Evolutionary conservation across 2,329 filamentous ascomycete genomes (phyloP), one percentile per base, ranked within the genome.

Genomic region (Cytospora mali): DNA sequence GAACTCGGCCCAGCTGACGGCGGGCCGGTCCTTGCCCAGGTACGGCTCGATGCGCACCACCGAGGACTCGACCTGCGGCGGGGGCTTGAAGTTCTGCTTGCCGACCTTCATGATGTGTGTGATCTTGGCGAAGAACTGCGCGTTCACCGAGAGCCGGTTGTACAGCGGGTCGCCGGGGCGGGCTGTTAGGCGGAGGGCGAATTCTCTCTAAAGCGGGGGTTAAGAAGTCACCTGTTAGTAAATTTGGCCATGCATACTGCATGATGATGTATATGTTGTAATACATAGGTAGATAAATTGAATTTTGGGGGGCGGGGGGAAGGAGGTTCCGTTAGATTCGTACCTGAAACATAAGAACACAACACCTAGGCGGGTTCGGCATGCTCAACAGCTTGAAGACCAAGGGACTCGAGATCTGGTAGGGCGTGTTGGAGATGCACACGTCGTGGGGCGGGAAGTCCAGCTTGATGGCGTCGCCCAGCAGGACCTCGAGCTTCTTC

Each of bases 11-110:
- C 94, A 98, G 73, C 88, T 91, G 67, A 98, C 93, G 69, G 92
- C 89, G 58, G 94, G 94, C 42, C 92, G 81, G 67, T 88, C 85
- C 54, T 78, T 80, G 13, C 93, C 93, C 42, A 85, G 83, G 79
- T 97, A 96, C 25, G 93, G 93, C 72, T 94, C 91, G 68, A 97
- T 90, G 64, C 93, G 85, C 54, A 97, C 93, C 7, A 97, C 93
- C 62, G 90, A 93, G 9, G 88, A 92, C 76, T 99, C 95, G 62
- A 99, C 95, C 71, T 92, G 86, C 10, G 95, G 95, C 0, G 95
- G 94, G 0, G 95, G 95, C 66, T 92, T 92, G 84, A 98, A 99
- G 79, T 98, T 98, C 77, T 96, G 95, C 77, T 89, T 91, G 67
- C 93, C 93, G 52, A 98, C 94, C 79, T 97, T 97, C 88, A 96